Evolutionary conservation across 768 basidiomycete genomes (phyloP), one percentile per base, ranked within the genome.

Genomic region (Suillus americanus): DNA sequence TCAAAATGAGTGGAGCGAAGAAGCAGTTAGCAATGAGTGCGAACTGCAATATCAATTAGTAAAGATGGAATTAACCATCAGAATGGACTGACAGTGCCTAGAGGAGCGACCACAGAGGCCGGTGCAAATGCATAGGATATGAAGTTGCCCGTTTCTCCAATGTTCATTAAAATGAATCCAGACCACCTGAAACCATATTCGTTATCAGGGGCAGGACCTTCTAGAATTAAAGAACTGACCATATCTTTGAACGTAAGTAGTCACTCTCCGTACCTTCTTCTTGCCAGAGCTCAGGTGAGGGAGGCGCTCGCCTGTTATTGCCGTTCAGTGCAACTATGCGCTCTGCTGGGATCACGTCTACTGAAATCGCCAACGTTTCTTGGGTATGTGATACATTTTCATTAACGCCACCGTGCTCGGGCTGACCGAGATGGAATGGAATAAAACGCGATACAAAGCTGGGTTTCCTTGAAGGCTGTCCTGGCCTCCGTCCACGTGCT

Each of bases 1-100:
- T 82, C 12, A 94, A 82, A 72, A 98, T 85, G 3, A 94, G 70
- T 18, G 97, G 97, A 1, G 96, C 94, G 67, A 98, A 95, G 46
- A 95, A 82, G 72, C 95, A 98, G 74, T 99, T 99, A 16, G 97
- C 94, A 65, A 97, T 88, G n/a, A 98, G 81, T 2, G 95, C 94
- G 75, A 94, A 91, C 89, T 94, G 62, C 18, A 10, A 23, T n/a
- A 40, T 6, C 5, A 50, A 59, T 59, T 59, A 33, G 23, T 33
- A 18, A 46, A 62, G 37, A 40, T 7, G 2, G 30, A 23, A 14
- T 33, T 9, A 33, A n/a, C 7, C 37, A 8, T 60, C 18, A 20
- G n/a, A 38, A 61, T 12, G 25, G 50, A 78, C 88, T 78, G 69
- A 97, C 95, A 53, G 94, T 95, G n/a, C 97, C 97, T 13, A 99